Evolutionary conservation across 768 basidiomycete genomes (phyloP).

Genomic region (Kwoniella sp.): DNA sequence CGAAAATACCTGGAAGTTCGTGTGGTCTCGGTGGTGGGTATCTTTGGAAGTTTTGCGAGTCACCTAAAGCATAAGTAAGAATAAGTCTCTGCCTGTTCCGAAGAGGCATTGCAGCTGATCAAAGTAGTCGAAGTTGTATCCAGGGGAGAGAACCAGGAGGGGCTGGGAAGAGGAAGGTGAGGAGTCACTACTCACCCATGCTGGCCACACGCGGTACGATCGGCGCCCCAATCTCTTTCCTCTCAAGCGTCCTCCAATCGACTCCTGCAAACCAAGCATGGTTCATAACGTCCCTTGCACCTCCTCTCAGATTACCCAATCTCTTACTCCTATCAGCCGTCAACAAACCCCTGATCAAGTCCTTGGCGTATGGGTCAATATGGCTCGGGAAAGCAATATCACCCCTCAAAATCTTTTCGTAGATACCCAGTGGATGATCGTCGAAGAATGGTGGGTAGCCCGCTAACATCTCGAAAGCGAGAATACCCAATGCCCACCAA

Average conservation of each 20-base stretch:
- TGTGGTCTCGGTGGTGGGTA: conserved; percentile 52
- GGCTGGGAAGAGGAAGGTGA: neutral
- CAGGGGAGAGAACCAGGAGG: too few relatives aligned
- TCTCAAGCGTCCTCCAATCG: conserved; percentile 54
- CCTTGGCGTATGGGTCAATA: conserved; percentile 85
- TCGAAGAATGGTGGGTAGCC: conserved; percentile 99
- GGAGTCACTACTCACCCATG: conserved; percentile 45
- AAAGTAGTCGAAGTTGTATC: too few relatives aligned
- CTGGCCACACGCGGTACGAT: conserved; percentile 53
- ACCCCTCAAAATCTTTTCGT: conserved; percentile 91
- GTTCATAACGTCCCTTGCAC: conserved; percentile 83
- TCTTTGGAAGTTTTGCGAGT: conserved; percentile 55
- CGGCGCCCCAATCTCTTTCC: conserved; percentile 54
- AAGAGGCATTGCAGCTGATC: too few relatives aligned
- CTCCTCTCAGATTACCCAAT: conserved; percentile 88
- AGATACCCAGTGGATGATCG: conserved; percentile 95
- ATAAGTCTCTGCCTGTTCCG: too few relatives aligned
- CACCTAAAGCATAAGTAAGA: conserved; percentile 34
- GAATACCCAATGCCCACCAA: conserved; percentile 98
- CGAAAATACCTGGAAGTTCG: conserved; percentile 55
- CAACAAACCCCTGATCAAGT: conserved; percentile 83
- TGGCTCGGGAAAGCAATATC: conserved; percentile 86
- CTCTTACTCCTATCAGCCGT: conserved; percentile 89
- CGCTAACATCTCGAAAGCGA: conserved; percentile 98
- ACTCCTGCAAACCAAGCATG: conserved; percentile 79